A percentile compares a stretch with the other conserved stretches of the same genome.
These are phyloP conservation scores for Cyclotella choctawhatcheeana DNA, from an alignment of 108 stramenopile species.

Conservation along the genomic window DNA sequence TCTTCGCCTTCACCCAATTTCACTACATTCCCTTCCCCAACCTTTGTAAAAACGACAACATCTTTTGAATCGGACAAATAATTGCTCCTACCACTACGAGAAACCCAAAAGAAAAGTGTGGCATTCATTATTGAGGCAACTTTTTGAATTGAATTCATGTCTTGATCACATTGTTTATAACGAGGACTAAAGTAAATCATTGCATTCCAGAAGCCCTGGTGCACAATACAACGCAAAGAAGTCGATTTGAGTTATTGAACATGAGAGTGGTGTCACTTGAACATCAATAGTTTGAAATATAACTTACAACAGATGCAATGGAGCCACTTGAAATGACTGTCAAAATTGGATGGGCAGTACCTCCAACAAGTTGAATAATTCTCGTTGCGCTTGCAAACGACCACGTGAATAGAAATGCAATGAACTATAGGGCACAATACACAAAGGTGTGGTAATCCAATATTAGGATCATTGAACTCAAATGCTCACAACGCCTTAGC, in stretches of 20 bases:
- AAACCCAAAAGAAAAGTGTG: conserved; percentile 21
- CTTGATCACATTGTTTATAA: not conserved
- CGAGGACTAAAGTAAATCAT: conserved; percentile 39
- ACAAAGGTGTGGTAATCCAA: not conserved
- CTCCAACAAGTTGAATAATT: conserved; percentile 22
- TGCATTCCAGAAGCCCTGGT: conserved; percentile 29
- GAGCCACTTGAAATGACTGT: conserved; percentile 5
- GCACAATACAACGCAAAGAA: not conserved
- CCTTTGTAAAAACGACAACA: not conserved
- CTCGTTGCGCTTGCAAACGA: conserved; percentile 18
- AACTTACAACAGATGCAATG: no score
- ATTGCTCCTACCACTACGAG: not conserved
- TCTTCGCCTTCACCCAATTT: not conserved
- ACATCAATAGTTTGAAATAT: no score
- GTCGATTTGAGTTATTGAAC: not conserved
- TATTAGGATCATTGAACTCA: not conserved
- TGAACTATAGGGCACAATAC: not conserved
- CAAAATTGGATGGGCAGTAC: conserved; percentile 19
- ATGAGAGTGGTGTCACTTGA: not conserved
- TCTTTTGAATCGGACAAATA: not conserved
- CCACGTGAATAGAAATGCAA: conserved; percentile 22
- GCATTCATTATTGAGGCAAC: conserved; percentile 9
- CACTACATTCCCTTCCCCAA: not conserved
- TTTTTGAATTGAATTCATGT: conserved; percentile 14
- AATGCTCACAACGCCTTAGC: no score